Base-by-base conservation (phyloP, 257 asterid species). In the Lycium ferocissimum region DNA sequence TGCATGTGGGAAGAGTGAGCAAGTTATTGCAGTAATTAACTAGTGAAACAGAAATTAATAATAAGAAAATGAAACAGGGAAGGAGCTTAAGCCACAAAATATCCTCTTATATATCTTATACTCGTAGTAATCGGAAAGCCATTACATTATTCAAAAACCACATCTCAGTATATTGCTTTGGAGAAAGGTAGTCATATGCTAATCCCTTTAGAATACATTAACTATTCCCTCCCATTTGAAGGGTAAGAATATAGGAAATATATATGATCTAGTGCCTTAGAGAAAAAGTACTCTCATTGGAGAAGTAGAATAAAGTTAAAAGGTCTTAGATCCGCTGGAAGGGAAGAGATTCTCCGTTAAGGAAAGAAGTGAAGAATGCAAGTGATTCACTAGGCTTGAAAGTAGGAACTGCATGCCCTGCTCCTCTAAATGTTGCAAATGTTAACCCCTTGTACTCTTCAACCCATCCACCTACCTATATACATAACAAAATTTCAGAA, bases 401-500 rank as follows among this genome's bases (percentile, higher is more conserved):
- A 38, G 88, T 90, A 1, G 98, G 99, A 85, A 96, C 99, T 3
- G 93, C 98, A 86, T 96, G 99, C 0, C 99, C 99, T 10, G 99
- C 99, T 80, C 99, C 99, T 82, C 98, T 92, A 56, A 95, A 92
- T 66, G 99, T 95, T 13, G 95, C 98, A 82, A 92, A 96, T 45
- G 99, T 96, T 6, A 96, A 90, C 20, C 99, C 99, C 33, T 91
- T 26, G 73, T 93, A 96, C 85, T 94, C 98, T 89, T 96, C 94
- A 80, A 93, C 40, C 99, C 99, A 96, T 40, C 99, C 99, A 38
- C 93, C 94, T 86, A 95, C 99, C 99, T 95, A 84, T 49, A 40
- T 40, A 4, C 45, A 40, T 40, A 40, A 40, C 45, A 40, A 40
- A 40, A 3, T 1, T 40, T 40, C 45, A 40, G 6, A 26, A 26